These are phyloP conservation scores for Oenanthe javanica DNA, from an alignment of 140 eudicot species.

Conservation along the genomic window DNA sequence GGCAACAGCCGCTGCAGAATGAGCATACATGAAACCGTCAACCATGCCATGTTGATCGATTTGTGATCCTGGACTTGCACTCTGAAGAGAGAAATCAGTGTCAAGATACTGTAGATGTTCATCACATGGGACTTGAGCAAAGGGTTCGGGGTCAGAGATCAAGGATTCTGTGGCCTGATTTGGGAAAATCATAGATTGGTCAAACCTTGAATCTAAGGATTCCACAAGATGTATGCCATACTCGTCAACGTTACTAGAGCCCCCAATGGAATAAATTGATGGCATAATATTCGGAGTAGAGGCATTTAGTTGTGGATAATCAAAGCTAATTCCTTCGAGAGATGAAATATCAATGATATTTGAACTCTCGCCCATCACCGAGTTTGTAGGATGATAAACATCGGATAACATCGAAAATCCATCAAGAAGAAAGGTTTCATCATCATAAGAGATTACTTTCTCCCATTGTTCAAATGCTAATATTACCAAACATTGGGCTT, in stretches of 20 bases:
- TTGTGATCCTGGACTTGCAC: slow-evolving; percentile 27
- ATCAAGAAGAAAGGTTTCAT: slow-evolving; percentile 44
- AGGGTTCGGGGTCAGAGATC: slow-evolving; percentile 29
- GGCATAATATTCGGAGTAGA: slow-evolving; percentile 45
- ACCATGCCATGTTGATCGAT: slow-evolving; percentile 31
- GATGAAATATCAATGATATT: slow-evolving; percentile 20
- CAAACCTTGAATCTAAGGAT: slow-evolving; percentile 38
- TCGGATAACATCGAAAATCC: slow-evolving; percentile 33
- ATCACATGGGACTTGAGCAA: slow-evolving; percentile 21
- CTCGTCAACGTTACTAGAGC: slow-evolving; percentile 37
- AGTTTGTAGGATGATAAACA: slow-evolving; percentile 23
- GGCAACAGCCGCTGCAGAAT: slow-evolving; percentile 24
- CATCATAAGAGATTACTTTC: slow-evolving; percentile 44
- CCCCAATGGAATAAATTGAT: slow-evolving; percentile 39
- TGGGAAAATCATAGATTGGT: slow-evolving; percentile 30
- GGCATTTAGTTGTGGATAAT: slow-evolving; percentile 33
- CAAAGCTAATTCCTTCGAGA: slow-evolving; percentile 26
- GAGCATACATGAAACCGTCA: slow-evolving; percentile 44
- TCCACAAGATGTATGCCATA: slow-evolving; percentile 46
- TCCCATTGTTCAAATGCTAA: slow-evolving; percentile 51
- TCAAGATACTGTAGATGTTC: slow-evolving; percentile 48
- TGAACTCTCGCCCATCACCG: slow-evolving; percentile 21
- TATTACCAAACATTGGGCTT: slow-evolving; percentile 55
- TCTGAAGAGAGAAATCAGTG: slow-evolving; percentile 18
- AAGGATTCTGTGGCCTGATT: slow-evolving; percentile 36